Evolutionary conservation across 163 green algal genomes (phyloP).

Genomic region (Scenedesmus sp.): DNA sequence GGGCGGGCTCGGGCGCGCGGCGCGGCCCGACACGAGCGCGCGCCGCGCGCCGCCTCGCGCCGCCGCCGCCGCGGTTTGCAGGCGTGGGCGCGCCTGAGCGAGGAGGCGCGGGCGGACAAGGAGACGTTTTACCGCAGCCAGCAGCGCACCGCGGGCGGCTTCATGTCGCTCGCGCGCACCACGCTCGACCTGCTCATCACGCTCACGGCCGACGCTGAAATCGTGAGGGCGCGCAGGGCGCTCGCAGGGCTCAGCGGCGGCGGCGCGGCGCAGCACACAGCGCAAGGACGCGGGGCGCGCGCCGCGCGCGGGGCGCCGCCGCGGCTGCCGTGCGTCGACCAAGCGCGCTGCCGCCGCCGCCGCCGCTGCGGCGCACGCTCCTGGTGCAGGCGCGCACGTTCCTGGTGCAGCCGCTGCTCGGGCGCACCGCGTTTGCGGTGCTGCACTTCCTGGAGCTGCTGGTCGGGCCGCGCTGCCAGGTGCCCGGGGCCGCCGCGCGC

Average conservation of each 20-base stretch:
- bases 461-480: conserved; percentile 60
- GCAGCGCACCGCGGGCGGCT: conserved; percentile 65
- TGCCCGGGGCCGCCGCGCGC: no score
- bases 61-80: no score
- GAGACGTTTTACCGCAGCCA: conserved; percentile 61
- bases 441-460: conserved; percentile 79
- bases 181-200: conserved; percentile 69
- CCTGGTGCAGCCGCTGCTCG: conserved; percentile 53
- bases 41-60: no score
- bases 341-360: no score
- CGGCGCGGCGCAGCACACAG: no score
- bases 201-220: conserved; percentile 46
- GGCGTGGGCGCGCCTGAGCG: conserved; percentile 57
- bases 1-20: no score
- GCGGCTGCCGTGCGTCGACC: no score
- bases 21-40: no score
- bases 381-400: conserved; percentile 51
- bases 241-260: no score
- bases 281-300: no score
- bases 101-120: conserved; percentile 66
- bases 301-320: no score
- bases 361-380: no score
- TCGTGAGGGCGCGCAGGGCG: conserved; percentile 36
- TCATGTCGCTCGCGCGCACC: conserved; percentile 72
- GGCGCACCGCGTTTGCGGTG: conserved; percentile 61